Evolutionary conservation across 2,329 filamentous ascomycete species (phyloP), one percentile per base, ranked within the genome.

Genomic region (Aspergillus phoenicis): DNA sequence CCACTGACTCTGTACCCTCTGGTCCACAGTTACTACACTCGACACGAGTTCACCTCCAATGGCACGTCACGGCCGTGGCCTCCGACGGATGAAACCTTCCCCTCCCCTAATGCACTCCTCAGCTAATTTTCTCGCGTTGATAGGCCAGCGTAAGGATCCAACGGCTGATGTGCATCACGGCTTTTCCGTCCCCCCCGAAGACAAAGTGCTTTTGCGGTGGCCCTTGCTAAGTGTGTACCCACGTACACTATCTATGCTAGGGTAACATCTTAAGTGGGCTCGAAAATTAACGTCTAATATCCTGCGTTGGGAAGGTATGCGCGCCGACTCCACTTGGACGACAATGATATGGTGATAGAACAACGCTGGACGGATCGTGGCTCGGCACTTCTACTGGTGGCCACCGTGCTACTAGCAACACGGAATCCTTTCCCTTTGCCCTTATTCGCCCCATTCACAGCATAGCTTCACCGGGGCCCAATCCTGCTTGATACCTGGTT

Each of bases 231-330:
- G 39, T 47, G 10, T 43, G 20, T 33, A 45, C 38, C 51, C 51
- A 53, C 51, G n/a, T 22, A 53, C 36, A n/a, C 51, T 39, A 53
- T 17, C 51, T 15, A 41, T 20, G 33, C 39, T 47, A 33, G 36
- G 26, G 8, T 45, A 15, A 11, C 22, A 47, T 43, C 39, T 24
- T 53, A 15, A 47, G 53, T 22, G 53, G n/a, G 45, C 39, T 17
- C 30, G 15, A 33, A 6, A 10, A 17, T 22, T 15, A 28, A 17
- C 53, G 41, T 47, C 39, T 56, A 33, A 6, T 33, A 17, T 10
- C n/a, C 39, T 45, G 26, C 20, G 22, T 56, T 56, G 24, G 53
- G 53, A 56, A 56, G 41, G 26, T 45, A 30, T 56, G 53, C 39
- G 53, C 53, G 20, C n/a, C 15, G 53, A 28, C 30, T 36, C 39